Base-by-base conservation (phyloP, 139 green algal genomes). In the Pleodorina starrii region DNA sequence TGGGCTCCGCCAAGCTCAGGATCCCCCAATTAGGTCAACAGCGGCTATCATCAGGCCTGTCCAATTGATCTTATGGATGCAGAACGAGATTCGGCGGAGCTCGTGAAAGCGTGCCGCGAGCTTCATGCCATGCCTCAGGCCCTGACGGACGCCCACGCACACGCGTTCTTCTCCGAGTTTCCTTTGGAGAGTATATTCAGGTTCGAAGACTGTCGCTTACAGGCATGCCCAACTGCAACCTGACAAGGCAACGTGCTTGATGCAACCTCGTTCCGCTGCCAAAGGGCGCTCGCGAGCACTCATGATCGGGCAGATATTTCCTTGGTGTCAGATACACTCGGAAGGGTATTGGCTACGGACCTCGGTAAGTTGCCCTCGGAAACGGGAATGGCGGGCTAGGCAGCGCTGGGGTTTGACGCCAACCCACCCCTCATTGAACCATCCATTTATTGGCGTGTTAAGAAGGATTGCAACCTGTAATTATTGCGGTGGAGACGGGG, bases 101-200 rank as follows among this genome's bases (percentile, higher is more conserved):
- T 87, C 2, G 9, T 87, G n/a, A 1, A 87, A 16, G 63, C 63
- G 5, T 87, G 81, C 81, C 25, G 25, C 3, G 60, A 77, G 43
- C 42, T 87, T 1, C 40, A 78, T 25, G 32, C 81, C 2, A 5
- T 66, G 43, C 81, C 81, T 0, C 42, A 69, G 4, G 12, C 81
- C 0, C 32, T 77, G 25, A 77, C 42, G 6, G 81, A 87, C 29
- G n/a, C 42, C 14, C 81, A 77, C n/a, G 60, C 81, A 16, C 60
- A 77, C 38, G 59, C 59, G 5, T 87, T 87, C 60, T 78, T 87
- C 32, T 78, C 81, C 1, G 43, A 77, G 21, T 87, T 78, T 17
- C 19, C 81, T 11, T n/a, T 87, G n/a, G 81, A 87, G 44, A 59
- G 81, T 0, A 69, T 87, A 40, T 87, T 87, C 43, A 77, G 81